Base-by-base conservation (phyloP, 352 stramenopile genomes). In the Aphanomyces stellatus region DNA sequence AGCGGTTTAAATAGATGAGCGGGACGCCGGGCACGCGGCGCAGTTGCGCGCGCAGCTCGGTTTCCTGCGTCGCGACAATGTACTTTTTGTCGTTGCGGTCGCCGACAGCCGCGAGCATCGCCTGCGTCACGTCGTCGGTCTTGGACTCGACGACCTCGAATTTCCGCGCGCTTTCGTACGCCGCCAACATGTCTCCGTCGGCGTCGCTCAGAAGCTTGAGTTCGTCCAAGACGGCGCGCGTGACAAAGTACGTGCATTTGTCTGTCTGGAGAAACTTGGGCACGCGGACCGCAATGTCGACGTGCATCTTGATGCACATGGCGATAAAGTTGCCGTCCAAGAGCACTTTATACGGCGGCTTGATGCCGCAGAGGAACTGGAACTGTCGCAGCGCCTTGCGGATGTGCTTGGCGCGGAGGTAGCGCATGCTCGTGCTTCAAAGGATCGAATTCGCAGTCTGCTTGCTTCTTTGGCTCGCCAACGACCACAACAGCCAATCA, bases 261-360 rank as follows among this genome's bases (percentile, higher is more conserved):
- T 85, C 72, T 10, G 91, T 85, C 69, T 94, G 86, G 41, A 94
- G 71, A 57, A 91, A 88, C 70, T 90, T 90, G 56, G 86, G 78
- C 71, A 94, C 53, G 43, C 86, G 83, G 71, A 88, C 82, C 24
- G 74, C 77, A 28, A 93, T 69, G 71, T 91, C 81, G 30, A 94
- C 81, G 64, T 94, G 91, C 84, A 93, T 93, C 73, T 94, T 82
- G 51, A 88, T 63, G 70, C 84, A 92, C 82, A 94, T 91, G 56
- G 81, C 86, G 40, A 94, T 78, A 65, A 94, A 94, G 79, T 94
- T 94, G 61, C 82, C 82, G 69, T 94, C 86, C 53, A 94, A 73
- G 31, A 94, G 76, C 24, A 91, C 73, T 59, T 88, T 87, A 72
- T 93, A 94, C 7, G 86, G 86, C 46, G 84, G 68, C 66, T 92